Evolutionary conservation across 140 eudicot genomes (phyloP).

Genomic region (Oenanthe javanica): DNA sequence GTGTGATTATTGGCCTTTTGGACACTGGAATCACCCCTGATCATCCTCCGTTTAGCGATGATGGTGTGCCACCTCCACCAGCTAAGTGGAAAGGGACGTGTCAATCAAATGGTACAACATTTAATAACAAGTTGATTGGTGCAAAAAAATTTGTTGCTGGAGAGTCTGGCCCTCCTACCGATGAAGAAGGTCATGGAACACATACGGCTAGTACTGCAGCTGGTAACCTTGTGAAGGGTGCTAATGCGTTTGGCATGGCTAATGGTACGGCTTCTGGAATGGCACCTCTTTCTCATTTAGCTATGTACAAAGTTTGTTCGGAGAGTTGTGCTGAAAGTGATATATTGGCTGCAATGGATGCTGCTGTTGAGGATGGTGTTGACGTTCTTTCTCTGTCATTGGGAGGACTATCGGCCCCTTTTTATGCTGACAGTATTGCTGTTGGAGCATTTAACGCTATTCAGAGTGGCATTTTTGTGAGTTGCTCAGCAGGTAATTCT

Average conservation of each 20-base stretch:
- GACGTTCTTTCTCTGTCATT: constrained; percentile 53
- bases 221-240: constrained; percentile 35
- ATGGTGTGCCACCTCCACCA: constrained; percentile 46
- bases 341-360: constrained; percentile 48
- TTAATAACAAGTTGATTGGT: constrained; percentile 65
- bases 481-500: constrained; percentile 52
- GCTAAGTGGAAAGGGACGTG: constrained; percentile 50
- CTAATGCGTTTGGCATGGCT: constrained; percentile 27
- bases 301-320: constrained; percentile 44
- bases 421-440: constrained; percentile 35
- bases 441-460: constrained; percentile 52
- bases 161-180: constrained; percentile 12
- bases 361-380: constrained; percentile 60
- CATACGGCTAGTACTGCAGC: constrained; percentile 52
- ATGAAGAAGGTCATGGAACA: constrained; percentile 47
- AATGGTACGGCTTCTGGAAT: constrained; percentile 30
- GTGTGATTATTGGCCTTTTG: constrained; percentile 34
- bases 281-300: constrained; percentile 57
- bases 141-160: constrained; percentile 25
- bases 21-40: constrained; percentile 38
- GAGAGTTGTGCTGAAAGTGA: constrained; percentile 28
- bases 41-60: constrained; percentile 40
- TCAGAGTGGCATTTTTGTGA: constrained; percentile 53
- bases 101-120: constrained; percentile 14
- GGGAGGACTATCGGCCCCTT: constrained; percentile 23